phyloP scores from a whole-genome alignment of 306 rosid genomes.

The Trifolium fragiferum region DNA sequence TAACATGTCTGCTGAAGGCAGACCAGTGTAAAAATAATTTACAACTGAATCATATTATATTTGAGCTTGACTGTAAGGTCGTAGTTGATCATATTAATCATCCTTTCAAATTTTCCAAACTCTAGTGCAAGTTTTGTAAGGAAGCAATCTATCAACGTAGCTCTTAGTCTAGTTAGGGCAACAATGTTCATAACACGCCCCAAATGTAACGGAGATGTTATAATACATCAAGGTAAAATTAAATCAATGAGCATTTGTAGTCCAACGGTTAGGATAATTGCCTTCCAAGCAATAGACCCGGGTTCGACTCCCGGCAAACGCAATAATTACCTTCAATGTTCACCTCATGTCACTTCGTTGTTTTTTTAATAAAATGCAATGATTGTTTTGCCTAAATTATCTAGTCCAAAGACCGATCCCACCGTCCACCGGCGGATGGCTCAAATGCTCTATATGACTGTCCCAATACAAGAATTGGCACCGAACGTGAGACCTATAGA shows the following conservation, averaged over 20 bases:
- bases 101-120: too few relatives aligned
- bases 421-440: too few relatives aligned
- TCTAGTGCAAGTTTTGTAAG: too few relatives aligned
- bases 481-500: too few relatives aligned
- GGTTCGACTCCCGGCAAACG: conserved; percentile 40
- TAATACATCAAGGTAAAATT: too few relatives aligned
- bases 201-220: too few relatives aligned
- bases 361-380: background rate
- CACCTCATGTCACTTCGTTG: background rate
- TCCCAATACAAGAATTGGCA: too few relatives aligned
- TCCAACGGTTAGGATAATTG: conserved; percentile 47
- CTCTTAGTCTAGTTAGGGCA: background rate
- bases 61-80: background rate
- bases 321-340: background rate
- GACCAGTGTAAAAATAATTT: background rate
- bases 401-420: too few relatives aligned
- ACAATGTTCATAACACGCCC: background rate
- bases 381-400: background rate
- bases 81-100: background rate
- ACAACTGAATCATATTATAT: background rate
- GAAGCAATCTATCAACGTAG: background rate
- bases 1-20: background rate
- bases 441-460: too few relatives aligned
- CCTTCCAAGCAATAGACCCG: conserved; percentile 47
- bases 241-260: conserved; percentile 41